Base-by-base conservation (phyloP, 345 rosid species). In the Linum tenue region DNA sequence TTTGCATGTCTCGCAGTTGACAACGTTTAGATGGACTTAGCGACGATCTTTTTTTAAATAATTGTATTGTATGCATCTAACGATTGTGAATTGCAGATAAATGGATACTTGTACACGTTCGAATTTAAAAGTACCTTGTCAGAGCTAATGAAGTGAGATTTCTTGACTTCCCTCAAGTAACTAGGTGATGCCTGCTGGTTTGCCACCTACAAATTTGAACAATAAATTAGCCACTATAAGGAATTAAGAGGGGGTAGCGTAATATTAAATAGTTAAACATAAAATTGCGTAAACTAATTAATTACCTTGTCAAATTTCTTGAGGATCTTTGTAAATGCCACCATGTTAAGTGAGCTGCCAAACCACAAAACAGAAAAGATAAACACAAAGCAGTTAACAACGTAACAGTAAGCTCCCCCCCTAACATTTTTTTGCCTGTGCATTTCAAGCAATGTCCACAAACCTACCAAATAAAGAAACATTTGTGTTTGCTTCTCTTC, bases 271-370 rank as follows among this genome's bases (percentile, higher is more conserved):
- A n/a, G n/a, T n/a, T n/a, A n/a, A n/a, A n/a, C n/a, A n/a, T n/a
- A n/a, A n/a, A n/a, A n/a, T n/a, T n/a, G n/a, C n/a, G n/a, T n/a
- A n/a, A 22, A 22, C 31, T 22, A 22, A n/a, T n/a, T n/a, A 22
- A 9, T 55, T 78, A 88, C 99, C 99, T 94, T 94, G 77, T 94
- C 95, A 67, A 94, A 94, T 81, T 94, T 94, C 81, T 94, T 94
- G 56, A 94, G 77, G 63, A 94, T 94, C 75, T 94, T 94, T 1
- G 86, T 76, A 58, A 90, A 94, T 12, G 99, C 97, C 73, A 84
- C 71, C 89, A 88, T 84, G 64, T 94, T 94, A 42, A 94, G 67
- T 39, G 97, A 82, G 80, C 96, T 94, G 92, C 78, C 75, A 78
- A 42, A 56, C 31, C 31, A 22, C 4, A 57, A 3, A 57, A 17